A percentile compares a stretch with the other conserved stretches of the same genome.
Evolutionary conservation across 2,329 filamentous ascomycete genomes (phyloP).

Genomic region (Stachybotrys chlorohalonatus): DNA sequence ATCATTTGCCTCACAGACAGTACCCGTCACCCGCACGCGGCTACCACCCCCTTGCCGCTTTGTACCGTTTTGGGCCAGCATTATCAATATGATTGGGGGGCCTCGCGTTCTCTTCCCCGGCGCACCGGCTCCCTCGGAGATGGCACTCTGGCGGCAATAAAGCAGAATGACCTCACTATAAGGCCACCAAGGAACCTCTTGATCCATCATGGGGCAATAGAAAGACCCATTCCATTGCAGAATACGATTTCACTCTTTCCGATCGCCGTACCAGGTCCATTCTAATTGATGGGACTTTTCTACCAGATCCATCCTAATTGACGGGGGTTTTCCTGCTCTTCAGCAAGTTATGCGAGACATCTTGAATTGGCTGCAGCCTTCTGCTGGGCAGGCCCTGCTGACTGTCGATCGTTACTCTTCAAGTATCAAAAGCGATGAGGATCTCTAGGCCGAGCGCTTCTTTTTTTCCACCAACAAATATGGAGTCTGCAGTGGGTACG

Average conservation of each 20-base stretch:
- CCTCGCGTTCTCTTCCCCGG: background rate
- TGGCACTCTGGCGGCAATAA: background rate
- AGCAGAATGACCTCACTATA: background rate
- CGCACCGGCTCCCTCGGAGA: background rate
- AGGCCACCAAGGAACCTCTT: background rate
- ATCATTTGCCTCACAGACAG: background rate
- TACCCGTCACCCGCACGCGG: background rate
- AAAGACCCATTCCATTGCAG: background rate
- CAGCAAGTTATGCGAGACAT: no score
- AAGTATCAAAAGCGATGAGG: no score
- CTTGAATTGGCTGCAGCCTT: no score
- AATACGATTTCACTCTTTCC: background rate
- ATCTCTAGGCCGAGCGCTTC: no score
- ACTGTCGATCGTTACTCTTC: no score
- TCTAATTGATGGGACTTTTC: background rate
- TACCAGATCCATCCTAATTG: no score
- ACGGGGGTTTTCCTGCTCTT: no score
- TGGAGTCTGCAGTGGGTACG: no score
- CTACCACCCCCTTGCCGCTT: background rate
- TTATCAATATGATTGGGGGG: background rate
- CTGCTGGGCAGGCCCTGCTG: no score
- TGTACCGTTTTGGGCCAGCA: background rate
- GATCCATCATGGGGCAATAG: background rate
- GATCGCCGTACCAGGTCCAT: background rate
- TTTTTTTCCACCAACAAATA: no score